Conservation (phyloP, 2,329 filamentous ascomycete species). For the Corniculantispora saksenae region DNA sequence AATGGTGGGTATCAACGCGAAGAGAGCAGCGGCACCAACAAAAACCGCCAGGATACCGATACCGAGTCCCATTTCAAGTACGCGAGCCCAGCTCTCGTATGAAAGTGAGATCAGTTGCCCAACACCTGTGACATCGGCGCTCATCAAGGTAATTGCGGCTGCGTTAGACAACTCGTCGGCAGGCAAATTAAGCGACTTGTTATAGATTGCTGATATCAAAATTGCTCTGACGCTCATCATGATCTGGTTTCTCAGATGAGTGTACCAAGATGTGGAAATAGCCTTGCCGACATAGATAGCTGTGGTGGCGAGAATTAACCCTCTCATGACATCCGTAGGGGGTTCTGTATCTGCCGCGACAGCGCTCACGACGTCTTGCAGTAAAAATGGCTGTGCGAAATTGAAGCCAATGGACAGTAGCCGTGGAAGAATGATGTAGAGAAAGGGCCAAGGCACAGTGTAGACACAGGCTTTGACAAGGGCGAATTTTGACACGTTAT, state of each 20-base stretch:
- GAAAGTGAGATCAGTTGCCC: neutral
- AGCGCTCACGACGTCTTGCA: neutral
- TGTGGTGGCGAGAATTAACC: neutral
- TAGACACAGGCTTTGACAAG: neutral
- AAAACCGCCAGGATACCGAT: neutral
- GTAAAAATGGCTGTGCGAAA: slow-evolving; percentile 1
- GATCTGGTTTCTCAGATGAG: neutral
- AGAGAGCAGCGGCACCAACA: neutral
- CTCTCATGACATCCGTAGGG: neutral
- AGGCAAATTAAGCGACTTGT: neutral
- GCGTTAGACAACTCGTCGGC: neutral
- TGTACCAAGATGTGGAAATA: neutral
- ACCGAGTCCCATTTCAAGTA: neutral
- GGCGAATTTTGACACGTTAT: neutral
- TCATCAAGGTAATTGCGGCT: neutral
- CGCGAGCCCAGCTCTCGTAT: neutral
- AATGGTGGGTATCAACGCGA: neutral
- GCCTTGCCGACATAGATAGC: neutral
- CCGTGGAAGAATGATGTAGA: neutral
- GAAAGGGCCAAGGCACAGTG: neutral
- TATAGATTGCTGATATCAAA: neutral
- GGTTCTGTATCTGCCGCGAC: neutral
- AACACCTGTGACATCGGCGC: neutral
- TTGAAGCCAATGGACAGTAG: neutral
- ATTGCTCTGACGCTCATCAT: neutral